These are phyloP conservation scores for Debaryomyces prosopidis DNA, from an alignment of 805 yeast species.

Conservation along the genomic window DNA sequence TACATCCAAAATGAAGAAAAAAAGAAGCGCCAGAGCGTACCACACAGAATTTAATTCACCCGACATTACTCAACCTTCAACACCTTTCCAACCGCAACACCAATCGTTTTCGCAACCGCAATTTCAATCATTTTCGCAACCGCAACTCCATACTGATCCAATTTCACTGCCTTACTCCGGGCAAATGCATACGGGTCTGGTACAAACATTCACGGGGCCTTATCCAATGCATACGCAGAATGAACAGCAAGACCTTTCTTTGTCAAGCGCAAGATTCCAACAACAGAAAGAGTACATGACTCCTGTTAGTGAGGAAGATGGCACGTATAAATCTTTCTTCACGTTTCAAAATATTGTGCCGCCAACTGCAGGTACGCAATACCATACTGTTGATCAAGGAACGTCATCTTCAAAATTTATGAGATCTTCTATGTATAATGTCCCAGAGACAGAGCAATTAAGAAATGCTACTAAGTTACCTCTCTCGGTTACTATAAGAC, in stretches of 20 bases:
- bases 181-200: neutral
- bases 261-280: constrained; percentile 17
- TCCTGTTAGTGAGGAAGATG: constrained; percentile 27
- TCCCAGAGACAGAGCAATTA: constrained; percentile 73
- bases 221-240: neutral
- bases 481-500: constrained; percentile 75
- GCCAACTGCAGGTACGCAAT: constrained; percentile 78
- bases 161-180: neutral
- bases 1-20: constrained; percentile 19
- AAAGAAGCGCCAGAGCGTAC: constrained; percentile 31
- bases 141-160: neutral
- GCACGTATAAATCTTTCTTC: constrained; percentile 49
- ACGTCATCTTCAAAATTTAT: constrained; percentile 78
- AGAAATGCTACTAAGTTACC: constrained; percentile 75
- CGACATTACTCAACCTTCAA: neutral
- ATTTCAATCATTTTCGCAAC: neutral
- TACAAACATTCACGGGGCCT: neutral
- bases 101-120: constrained; percentile 6
- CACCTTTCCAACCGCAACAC: constrained; percentile 1
- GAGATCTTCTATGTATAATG: constrained; percentile 76
- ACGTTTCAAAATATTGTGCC: constrained; percentile 81
- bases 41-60: constrained; percentile 20
- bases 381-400: constrained; percentile 75
- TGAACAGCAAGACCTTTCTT: constrained; percentile 9
- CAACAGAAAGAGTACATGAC: constrained; percentile 25